Evolutionary conservation across 768 basidiomycete species (phyloP), one percentile per base, ranked within the genome.

Genomic region (Phaffia australis): DNA sequence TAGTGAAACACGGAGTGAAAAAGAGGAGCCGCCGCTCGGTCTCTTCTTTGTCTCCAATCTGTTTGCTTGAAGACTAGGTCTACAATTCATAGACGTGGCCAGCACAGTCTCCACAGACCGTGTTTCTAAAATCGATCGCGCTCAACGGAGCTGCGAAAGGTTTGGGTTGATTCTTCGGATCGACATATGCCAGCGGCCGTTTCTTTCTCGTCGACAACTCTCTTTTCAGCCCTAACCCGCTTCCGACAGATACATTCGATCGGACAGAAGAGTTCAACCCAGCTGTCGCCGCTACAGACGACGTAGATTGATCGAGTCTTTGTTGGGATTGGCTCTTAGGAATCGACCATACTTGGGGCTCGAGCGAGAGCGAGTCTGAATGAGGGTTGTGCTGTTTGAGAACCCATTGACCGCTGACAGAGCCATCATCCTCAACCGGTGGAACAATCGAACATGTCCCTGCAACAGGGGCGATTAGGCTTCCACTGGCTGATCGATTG

Each of bases 381-480:
- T 19, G 32, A 32, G 58, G 47, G 47, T 60, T 49, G 59, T 60
- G 59, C 6, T 46, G 35, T 49, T 52, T 49, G 1, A 63, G 50
- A 35, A 63, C 61, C 61, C 61, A 63, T 52, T 63, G 61, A 19
- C 61, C 61, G 42, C 35, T 46, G n/a, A 29, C n/a, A 23, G 49
- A 50, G 60, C 11, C 30, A n/a, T 42, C 47, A 21, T 64, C 54
- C n/a, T 65, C 67, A 42, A 47, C 42, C 60, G 56, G 49, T 5
- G 56, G 56, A 18, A 35, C 63, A 56, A 60, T 29, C n/a, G 61
- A 63, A 49, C 67, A 69, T 15, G 64, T 56, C 14, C 48, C 60
- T 25, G 61, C 60, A 3, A 63, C 57, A n/a, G 57, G 50, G n/a
- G 30, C 64, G 48, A 42, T 42, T 11, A 42, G 35, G 11, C 35